Base-by-base conservation (phyloP, 106 monocot genomes). In the Vanilla planifolia region DNA sequence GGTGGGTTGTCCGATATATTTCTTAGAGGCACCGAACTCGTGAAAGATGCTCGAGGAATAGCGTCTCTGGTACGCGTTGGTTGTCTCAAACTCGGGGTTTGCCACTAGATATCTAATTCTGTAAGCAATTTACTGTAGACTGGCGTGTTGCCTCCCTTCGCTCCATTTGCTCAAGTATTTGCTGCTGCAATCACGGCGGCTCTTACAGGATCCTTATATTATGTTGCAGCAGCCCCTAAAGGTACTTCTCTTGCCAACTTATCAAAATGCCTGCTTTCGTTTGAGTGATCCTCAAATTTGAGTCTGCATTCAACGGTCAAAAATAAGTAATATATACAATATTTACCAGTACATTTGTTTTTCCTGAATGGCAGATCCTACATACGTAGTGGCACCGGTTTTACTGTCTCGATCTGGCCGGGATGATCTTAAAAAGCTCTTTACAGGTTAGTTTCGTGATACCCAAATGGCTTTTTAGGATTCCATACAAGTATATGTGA, bases 141-240 rank as follows among this genome's bases (percentile, higher is more conserved):
- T 59, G 94, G 94, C 4, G 63, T 95, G 77, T 27, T 95, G 48
- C 94, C 94, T 61, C 73, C 73, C 5, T 86, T 95, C 46, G 83
- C 89, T 3, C 94, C 94, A 28, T 95, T 95, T 70, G 94, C 94
- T n/a, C 89, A 95, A 83, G 86, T 83, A 59, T 89, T 95, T 75
- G 94, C 94, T n/a, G 94, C 94, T 53, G 94, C 74, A 22, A 85
- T 89, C 46, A 95, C 89, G 55, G 94, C 94, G 21, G 85, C 89
- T 17, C 78, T 87, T 23, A 87, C 86, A 3, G 86, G 81, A 69
- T 87, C 86, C 1, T 73, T 87, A 35, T 82, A 87, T 51, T 87
- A 82, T 64, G 72, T 87, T 47, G 82, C 82, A 15, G 79, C 79
- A 43, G 65, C 80, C 58, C 81, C 82, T 20, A 78, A 83, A 83